phyloP scores from a whole-genome alignment of 2,329 filamentous ascomycete species.

The Neonectria faginata region DNA sequence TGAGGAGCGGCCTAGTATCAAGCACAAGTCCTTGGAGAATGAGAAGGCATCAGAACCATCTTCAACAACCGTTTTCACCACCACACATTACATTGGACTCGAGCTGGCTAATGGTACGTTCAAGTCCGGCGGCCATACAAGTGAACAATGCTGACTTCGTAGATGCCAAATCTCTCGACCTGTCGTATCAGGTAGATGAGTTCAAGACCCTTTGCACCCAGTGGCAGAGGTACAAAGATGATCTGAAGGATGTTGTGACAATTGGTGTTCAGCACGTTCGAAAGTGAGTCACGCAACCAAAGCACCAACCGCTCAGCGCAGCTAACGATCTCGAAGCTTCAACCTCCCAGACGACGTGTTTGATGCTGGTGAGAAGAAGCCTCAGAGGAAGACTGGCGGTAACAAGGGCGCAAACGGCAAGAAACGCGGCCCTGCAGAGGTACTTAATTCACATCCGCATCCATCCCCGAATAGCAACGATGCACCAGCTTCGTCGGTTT shows the following conservation, averaged over 20 bases:
- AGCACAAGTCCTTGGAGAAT: slow-evolving; percentile 24
- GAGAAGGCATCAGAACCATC: slow-evolving; percentile 24
- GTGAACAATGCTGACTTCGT: slow-evolving; percentile 49
- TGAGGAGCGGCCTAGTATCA: neutral
- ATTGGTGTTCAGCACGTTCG: slow-evolving; percentile 86
- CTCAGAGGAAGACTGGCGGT: slow-evolving; percentile 65
- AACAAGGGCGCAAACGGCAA: slow-evolving; percentile 57
- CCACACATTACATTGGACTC: slow-evolving; percentile 93
- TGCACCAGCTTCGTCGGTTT: slow-evolving; percentile 21
- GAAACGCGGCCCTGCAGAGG: slow-evolving; percentile 63
- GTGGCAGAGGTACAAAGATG: slow-evolving; percentile 80
- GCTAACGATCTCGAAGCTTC: slow-evolving; percentile 67
- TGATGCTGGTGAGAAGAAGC: slow-evolving; percentile 79
- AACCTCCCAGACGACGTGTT: slow-evolving; percentile 93
- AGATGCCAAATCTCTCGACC: slow-evolving; percentile 78
- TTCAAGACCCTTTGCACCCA: slow-evolving; percentile 86
- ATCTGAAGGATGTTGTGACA: slow-evolving; percentile 71
- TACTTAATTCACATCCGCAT: slow-evolving; percentile 47
- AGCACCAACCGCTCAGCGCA: slow-evolving; percentile 13
- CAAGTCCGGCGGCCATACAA: neutral
- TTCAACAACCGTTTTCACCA: slow-evolving; percentile 76
- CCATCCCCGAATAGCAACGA: slow-evolving; percentile 28
- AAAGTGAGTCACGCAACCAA: slow-evolving; percentile 70
- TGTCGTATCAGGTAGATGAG: slow-evolving; percentile 83
- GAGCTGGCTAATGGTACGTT: slow-evolving; percentile 79